Percentiles rank a stretch among this genome's conserved stretches.
These are phyloP conservation scores for Pyrus hybrid DNA, from an alignment of 331 rosid genomes.

Conservation along the genomic window DNA sequence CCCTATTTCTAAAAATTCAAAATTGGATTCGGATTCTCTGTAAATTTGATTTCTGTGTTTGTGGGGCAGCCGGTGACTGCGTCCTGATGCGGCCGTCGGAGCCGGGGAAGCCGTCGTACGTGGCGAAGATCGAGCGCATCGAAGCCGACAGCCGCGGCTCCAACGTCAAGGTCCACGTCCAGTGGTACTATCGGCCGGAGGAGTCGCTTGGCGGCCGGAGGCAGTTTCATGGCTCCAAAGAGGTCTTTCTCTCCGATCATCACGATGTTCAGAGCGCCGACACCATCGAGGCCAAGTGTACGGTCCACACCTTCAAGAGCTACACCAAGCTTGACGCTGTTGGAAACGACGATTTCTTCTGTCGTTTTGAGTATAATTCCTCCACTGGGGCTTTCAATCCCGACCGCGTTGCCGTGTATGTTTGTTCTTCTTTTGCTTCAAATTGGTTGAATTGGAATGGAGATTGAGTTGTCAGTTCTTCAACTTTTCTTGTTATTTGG, in stretches of 20 bases:
- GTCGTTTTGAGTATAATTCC: constrained; percentile 95
- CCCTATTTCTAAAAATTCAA: not conserved
- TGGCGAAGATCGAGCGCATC: constrained; percentile 89
- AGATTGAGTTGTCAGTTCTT: not conserved
- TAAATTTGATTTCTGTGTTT: not conserved
- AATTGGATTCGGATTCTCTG: not conserved
- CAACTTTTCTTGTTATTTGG: not conserved
- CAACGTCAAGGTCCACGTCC: constrained; percentile 77
- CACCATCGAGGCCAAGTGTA: constrained; percentile 84
- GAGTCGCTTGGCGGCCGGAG: constrained; percentile 98
- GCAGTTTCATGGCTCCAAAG: constrained; percentile 98
- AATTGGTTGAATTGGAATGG: not conserved
- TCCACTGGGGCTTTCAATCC: constrained; percentile 91
- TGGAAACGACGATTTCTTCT: constrained; percentile 96
- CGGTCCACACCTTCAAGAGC: constrained; percentile 82
- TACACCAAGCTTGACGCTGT: constrained; percentile 96
- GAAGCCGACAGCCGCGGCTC: constrained; percentile 89
- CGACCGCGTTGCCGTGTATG: constrained; percentile 96
- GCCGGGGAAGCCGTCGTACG: constrained; percentile 71
- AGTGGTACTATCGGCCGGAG: constrained; percentile 99
- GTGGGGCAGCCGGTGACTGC: constrained; percentile 69
- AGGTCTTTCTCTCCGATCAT: constrained; percentile 93
- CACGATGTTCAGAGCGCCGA: constrained; percentile 89
- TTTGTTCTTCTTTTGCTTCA: not conserved
- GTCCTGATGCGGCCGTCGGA: constrained; percentile 93